Evolutionary conservation across 2,329 filamentous ascomycete species (phyloP).

Genomic region (Exophiala dermatitidis): DNA sequence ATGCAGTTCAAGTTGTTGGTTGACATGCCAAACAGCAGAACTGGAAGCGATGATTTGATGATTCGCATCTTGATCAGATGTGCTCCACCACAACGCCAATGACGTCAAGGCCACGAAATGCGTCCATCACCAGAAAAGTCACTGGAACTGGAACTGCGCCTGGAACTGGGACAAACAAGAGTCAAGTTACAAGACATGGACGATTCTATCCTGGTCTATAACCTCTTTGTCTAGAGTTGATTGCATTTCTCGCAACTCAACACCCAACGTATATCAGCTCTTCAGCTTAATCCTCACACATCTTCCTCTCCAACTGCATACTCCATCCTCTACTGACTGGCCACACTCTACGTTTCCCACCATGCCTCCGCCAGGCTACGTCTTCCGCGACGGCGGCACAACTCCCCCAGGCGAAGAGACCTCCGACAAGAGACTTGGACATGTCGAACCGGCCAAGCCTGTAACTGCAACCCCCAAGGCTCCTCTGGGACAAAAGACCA

Average conservation of each 20-base stretch:
- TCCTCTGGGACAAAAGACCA: slow-evolving; percentile 29
- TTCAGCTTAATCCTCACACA: background rate
- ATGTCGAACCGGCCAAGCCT: slow-evolving; percentile 17
- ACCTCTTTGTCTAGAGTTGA: too few relatives aligned
- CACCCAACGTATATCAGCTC: too few relatives aligned
- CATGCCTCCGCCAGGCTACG: slow-evolving; percentile 31
- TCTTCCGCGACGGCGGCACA: slow-evolving; percentile 30
- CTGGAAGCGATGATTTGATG: background rate
- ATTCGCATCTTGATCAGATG: background rate
- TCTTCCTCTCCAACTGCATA: background rate
- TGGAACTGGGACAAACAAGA: background rate
- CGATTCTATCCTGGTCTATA: too few relatives aligned
- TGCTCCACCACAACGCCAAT: slow-evolving; percentile 3
- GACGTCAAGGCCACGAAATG: slow-evolving; percentile 4
- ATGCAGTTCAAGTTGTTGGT: too few relatives aligned
- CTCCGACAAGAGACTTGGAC: slow-evolving; percentile 16
- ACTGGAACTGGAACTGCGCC: too few relatives aligned
- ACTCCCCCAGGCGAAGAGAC: slow-evolving; percentile 27
- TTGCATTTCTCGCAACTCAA: too few relatives aligned
- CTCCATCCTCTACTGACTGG: background rate
- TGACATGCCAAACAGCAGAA: background rate
- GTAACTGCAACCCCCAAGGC: slow-evolving; percentile 16
- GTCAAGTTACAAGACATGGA: background rate
- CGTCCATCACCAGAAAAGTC: background rate
- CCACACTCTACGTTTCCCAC: slow-evolving; percentile 1